Conservation (phyloP, 2,329 filamentous ascomycete genomes). For the Tolypocladium nubicola region DNA sequence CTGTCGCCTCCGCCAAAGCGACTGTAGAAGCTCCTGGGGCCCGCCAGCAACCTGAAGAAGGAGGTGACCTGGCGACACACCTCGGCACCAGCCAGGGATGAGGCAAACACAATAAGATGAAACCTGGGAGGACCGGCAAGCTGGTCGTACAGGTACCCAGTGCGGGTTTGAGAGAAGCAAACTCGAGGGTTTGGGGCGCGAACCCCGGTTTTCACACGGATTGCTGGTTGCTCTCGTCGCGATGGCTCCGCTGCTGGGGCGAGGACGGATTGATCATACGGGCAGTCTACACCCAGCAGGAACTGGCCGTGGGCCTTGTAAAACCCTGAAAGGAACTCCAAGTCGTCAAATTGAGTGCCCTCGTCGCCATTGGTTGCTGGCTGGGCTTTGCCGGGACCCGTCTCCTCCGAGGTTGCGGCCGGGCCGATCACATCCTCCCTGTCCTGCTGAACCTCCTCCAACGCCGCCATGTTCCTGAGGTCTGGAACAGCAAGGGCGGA, state of each 20-base stretch:
- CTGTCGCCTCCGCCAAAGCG: slow-evolving; percentile 11
- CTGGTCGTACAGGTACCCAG: slow-evolving; percentile 20
- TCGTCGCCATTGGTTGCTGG: slow-evolving; percentile 3
- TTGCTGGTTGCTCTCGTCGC: neutral
- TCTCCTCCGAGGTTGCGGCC: neutral
- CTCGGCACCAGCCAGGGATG: slow-evolving; percentile 9
- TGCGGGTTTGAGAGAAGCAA: slow-evolving; percentile 10
- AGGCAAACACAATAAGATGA: slow-evolving; percentile 19
- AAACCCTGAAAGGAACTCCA: slow-evolving; percentile 13
- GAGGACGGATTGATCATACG: slow-evolving; percentile 9
- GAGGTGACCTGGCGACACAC: slow-evolving; percentile 2
- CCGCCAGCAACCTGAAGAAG: slow-evolving; percentile 7
- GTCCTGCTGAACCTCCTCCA: neutral
- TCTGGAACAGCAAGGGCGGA: slow-evolving; percentile 10
- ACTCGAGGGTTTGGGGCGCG: slow-evolving; percentile 19
- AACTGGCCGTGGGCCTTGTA: slow-evolving; percentile 15
- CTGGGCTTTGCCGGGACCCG: neutral
- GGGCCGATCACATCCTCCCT: too few species aligned
- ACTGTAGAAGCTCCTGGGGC: slow-evolving; percentile 12
- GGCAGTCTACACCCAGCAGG: slow-evolving; percentile 15
- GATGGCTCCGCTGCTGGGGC: neutral
- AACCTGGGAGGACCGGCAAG: slow-evolving; percentile 13
- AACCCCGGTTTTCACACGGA: slow-evolving; percentile 14
- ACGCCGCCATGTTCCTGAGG: slow-evolving; percentile 7
- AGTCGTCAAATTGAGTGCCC: neutral